These are phyloP conservation scores for Vachellia collinsii DNA, from an alignment of 306 rosid genomes.

Conservation along the genomic window DNA sequence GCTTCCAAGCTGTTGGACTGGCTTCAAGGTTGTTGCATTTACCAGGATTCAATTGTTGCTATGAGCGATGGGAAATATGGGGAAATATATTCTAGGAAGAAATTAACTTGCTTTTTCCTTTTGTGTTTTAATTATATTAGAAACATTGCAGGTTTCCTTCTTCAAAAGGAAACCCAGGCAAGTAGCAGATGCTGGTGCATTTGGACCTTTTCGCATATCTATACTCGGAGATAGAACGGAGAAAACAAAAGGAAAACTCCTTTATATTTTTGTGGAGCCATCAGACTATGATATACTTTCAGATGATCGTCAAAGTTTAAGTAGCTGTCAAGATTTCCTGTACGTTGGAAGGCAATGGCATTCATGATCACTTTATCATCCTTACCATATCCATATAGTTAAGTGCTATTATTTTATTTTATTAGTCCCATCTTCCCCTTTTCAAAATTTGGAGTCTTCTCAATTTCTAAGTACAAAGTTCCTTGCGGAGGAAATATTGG, in stretches of 20 bases:
- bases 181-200: neutral
- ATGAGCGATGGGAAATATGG: neutral
- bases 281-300: slow-evolving; percentile 23
- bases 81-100: neutral
- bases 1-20: neutral
- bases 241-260: slow-evolving; percentile 28
- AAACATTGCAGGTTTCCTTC: neutral
- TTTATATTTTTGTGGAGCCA: slow-evolving; percentile 25
- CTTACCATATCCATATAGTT: slow-evolving; percentile 24
- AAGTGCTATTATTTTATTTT: slow-evolving; percentile 26
- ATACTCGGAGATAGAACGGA: slow-evolving; percentile 30
- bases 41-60: slow-evolving; percentile 29
- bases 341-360: slow-evolving; percentile 8
- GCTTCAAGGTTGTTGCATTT: slow-evolving; percentile 10
- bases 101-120: neutral
- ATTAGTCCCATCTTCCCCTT: slow-evolving; percentile 5
- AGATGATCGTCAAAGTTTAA: slow-evolving; percentile 15
- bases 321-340: slow-evolving; percentile 19
- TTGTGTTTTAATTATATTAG: neutral
- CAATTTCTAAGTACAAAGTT: slow-evolving; percentile 24
- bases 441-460: slow-evolving; percentile 10
- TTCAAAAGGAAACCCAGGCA: neutral
- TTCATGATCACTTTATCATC: slow-evolving; percentile 1
- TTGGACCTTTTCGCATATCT: neutral
- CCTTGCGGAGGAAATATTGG: slow-evolving; percentile 22